phyloP scores from a whole-genome alignment of 345 rosid species.

The Hibiscus tridactylites region DNA sequence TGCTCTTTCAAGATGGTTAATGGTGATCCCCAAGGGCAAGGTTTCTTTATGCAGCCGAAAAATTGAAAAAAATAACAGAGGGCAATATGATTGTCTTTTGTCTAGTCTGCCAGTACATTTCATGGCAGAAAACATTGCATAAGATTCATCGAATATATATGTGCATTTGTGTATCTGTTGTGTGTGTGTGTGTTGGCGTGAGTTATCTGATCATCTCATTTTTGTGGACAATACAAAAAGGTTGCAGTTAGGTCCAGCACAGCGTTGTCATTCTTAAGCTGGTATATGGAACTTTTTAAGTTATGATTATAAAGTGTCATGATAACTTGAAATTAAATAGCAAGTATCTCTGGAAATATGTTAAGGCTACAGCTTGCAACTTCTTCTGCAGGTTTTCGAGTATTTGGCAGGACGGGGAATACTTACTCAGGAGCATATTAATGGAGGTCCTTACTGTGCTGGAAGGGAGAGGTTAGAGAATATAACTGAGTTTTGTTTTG shows the following conservation, averaged over 20 bases:
- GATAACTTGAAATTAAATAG: background rate
- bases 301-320: background rate
- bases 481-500: background rate
- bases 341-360: background rate
- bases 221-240: background rate
- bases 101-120: background rate
- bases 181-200: background rate
- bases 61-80: background rate
- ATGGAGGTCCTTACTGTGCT: constrained; percentile 74
- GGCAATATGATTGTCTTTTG: background rate
- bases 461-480: constrained; percentile 45
- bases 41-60: background rate
- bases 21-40: background rate
- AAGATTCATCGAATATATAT: background rate
- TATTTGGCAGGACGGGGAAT: constrained; percentile 74
- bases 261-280: background rate
- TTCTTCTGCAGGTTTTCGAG: constrained; percentile 73
- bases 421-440: constrained; percentile 67
- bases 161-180: background rate
- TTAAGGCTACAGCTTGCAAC: background rate
- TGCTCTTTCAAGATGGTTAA: background rate
- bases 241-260: background rate
- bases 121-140: background rate
- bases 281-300: background rate
- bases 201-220: background rate